These are phyloP conservation scores for Xylariaceae sp. DNA, from an alignment of 2,329 filamentous ascomycete species.

Conservation along the genomic window DNA sequence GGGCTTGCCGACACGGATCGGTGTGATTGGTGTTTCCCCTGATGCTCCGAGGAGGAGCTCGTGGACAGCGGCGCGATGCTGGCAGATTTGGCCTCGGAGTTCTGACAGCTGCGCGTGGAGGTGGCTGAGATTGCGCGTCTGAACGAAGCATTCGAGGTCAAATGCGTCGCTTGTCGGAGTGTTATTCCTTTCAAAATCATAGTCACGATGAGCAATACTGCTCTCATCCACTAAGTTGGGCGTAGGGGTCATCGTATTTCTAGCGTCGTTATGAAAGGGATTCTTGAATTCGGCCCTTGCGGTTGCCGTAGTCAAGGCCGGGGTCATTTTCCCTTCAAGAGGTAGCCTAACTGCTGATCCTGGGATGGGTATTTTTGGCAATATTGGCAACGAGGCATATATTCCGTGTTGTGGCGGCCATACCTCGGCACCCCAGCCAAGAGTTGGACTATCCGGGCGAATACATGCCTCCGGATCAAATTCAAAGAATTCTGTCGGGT, in stretches of 20 bases:
- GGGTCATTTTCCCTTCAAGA: background rate
- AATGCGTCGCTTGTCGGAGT: constrained; percentile 23
- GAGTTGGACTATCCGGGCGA: constrained; percentile 57
- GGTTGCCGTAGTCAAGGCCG: background rate
- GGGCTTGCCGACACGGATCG: background rate
- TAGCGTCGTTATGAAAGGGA: background rate
- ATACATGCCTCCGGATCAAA: constrained; percentile 44
- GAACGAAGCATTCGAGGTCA: constrained; percentile 37
- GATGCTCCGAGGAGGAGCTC: constrained; percentile 31
- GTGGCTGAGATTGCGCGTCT: constrained; percentile 44
- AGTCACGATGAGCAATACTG: constrained; percentile 16
- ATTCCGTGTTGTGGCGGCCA: background rate
- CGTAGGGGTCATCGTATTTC: background rate
- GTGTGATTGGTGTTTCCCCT: constrained; percentile 17
- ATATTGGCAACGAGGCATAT: background rate
- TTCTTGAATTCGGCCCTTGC: background rate
- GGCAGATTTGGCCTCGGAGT: constrained; percentile 46
- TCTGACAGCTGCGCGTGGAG: constrained; percentile 46
- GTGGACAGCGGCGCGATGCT: constrained; percentile 47
- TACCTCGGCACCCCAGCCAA: constrained; percentile 43
- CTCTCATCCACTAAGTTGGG: background rate
- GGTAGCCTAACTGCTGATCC: constrained; percentile 9
- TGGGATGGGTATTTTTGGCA: constrained; percentile 5
- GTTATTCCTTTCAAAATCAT: constrained; percentile 18
- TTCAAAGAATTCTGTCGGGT: constrained; percentile 31